These are phyloP conservation scores for Phytopythium litorale DNA, from an alignment of 352 stramenopile genomes.

Conservation along the genomic window DNA sequence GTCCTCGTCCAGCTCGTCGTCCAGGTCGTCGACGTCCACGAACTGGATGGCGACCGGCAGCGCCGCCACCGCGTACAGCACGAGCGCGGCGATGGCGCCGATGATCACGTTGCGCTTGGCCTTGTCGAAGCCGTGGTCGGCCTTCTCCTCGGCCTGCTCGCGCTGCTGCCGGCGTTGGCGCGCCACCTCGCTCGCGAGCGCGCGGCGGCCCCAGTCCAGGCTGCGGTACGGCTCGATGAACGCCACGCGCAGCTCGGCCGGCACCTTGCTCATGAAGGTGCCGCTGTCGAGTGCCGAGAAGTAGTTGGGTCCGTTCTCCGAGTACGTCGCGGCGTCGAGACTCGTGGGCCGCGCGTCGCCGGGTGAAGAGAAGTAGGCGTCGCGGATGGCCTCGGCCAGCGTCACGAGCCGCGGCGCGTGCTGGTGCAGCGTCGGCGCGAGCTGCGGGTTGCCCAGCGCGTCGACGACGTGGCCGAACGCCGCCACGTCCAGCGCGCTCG, in stretches of 20 bases:
- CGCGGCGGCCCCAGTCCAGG: constrained; percentile 80
- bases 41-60: constrained; percentile 60
- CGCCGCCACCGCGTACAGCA: constrained; percentile 68
- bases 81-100: constrained; percentile 57
- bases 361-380: constrained; percentile 58
- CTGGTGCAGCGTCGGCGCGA: constrained; percentile 65
- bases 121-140: constrained; percentile 51
- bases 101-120: constrained; percentile 78
- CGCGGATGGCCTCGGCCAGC: constrained; percentile 67
- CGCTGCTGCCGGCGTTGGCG: constrained; percentile 35
- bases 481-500: constrained; percentile 69
- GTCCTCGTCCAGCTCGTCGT: constrained; percentile 30
- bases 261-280: constrained; percentile 71
- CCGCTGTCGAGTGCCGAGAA: constrained; percentile 43
- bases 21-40: constrained; percentile 32
- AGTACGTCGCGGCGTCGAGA: constrained; percentile 43
- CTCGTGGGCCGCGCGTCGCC: constrained; percentile 27
- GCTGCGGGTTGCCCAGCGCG: constrained; percentile 65
- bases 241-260: constrained; percentile 44
- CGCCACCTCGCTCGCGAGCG: constrained; percentile 48
- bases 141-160: constrained; percentile 20
- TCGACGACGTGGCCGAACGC: constrained; percentile 85
- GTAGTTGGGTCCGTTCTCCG: constrained; percentile 74
- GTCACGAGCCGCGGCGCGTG: constrained; percentile 69
- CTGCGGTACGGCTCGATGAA: constrained; percentile 81